Conservation (phyloP, 164 flowering plant species). For the Dillenia suffruticosa region DNA sequence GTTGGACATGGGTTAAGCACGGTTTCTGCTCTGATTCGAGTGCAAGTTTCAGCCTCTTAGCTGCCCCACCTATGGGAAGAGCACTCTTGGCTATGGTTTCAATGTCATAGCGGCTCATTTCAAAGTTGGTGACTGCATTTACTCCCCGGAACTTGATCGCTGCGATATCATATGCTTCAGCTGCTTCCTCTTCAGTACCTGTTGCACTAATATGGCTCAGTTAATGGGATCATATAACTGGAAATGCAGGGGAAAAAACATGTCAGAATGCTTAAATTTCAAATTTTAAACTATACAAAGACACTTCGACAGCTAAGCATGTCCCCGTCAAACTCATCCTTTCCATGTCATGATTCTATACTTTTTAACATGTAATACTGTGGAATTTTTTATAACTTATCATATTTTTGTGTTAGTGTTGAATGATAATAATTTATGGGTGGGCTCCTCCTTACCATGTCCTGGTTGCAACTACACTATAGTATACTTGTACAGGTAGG, state of each 20-base stretch:
- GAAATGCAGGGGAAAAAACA: background rate
- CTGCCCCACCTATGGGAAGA: conserved; percentile 79
- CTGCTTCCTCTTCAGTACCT: conserved; percentile 85
- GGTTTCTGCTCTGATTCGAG: conserved; percentile 47
- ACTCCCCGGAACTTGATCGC: conserved; percentile 83
- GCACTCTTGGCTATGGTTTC: conserved; percentile 67
- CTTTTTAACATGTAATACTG: too few species aligned
- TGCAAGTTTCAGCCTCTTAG: conserved; percentile 64
- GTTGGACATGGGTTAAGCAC: conserved; percentile 18
- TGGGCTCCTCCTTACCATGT: too few species aligned
- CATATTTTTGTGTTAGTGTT: too few species aligned
- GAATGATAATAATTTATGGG: too few species aligned
- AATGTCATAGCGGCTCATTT: conserved; percentile 76
- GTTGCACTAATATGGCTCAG: background rate
- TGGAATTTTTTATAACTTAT: too few species aligned
- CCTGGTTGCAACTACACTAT: too few species aligned
- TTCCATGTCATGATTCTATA: too few species aligned
- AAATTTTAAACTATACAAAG: too few species aligned
- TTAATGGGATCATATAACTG: background rate
- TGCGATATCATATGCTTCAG: conserved; percentile 90
- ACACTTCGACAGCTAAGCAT: too few species aligned
- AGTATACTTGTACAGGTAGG: too few species aligned
- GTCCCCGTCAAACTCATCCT: too few species aligned
- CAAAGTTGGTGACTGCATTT: conserved; percentile 88
- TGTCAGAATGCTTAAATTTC: too few species aligned